phyloP scores from a whole-genome alignment of 1,284 basidiomycete genomes.

The Naganishia albida region DNA sequence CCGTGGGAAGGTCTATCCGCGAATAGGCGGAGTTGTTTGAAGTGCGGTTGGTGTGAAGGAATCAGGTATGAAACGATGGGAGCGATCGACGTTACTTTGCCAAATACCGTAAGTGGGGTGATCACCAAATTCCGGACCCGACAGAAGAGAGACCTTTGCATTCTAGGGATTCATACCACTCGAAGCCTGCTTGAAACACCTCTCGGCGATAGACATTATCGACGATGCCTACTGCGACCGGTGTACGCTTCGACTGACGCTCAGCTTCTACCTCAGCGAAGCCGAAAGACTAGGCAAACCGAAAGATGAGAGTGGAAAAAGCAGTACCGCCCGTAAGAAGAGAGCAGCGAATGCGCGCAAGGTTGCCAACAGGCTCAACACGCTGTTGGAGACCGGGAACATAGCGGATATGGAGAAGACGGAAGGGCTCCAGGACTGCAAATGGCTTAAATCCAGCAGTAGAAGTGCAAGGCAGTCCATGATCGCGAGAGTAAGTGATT shows the following conservation, averaged over 20 bases:
- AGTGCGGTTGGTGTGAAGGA: slow-evolving; percentile 49
- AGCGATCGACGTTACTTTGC: slow-evolving; percentile 51
- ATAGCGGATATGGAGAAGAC: slow-evolving; percentile 63
- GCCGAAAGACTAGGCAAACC: slow-evolving; percentile 41
- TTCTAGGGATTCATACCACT: slow-evolving; percentile 51
- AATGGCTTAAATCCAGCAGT: slow-evolving; percentile 65
- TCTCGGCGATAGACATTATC: slow-evolving; percentile 55
- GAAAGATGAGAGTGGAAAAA: slow-evolving; percentile 17
- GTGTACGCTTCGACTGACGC: slow-evolving; percentile 53
- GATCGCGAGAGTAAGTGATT: slow-evolving; percentile 69
- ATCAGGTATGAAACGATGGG: slow-evolving; percentile 51
- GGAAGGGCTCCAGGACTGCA: slow-evolving; percentile 62
- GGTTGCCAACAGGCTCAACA: slow-evolving; percentile 63
- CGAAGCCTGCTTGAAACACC: slow-evolving; percentile 54
- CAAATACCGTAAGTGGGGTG: slow-evolving; percentile 43
- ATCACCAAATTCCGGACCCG: neutral
- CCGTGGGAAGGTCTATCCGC: slow-evolving; percentile 54
- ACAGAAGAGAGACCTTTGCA: neutral
- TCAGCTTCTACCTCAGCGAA: slow-evolving; percentile 47
- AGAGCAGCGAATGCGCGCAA: slow-evolving; percentile 68
- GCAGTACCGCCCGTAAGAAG: slow-evolving; percentile 58
- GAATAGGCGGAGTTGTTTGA: slow-evolving; percentile 47
- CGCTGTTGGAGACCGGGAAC: slow-evolving; percentile 63
- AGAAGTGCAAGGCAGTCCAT: slow-evolving; percentile 80
- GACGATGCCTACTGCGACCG: slow-evolving; percentile 56